A percentile compares a stretch with the other conserved stretches of the same genome.
phyloP scores from a whole-genome alignment of 2,329 filamentous ascomycete genomes.

The Macrophomina pseudophaseolina region DNA sequence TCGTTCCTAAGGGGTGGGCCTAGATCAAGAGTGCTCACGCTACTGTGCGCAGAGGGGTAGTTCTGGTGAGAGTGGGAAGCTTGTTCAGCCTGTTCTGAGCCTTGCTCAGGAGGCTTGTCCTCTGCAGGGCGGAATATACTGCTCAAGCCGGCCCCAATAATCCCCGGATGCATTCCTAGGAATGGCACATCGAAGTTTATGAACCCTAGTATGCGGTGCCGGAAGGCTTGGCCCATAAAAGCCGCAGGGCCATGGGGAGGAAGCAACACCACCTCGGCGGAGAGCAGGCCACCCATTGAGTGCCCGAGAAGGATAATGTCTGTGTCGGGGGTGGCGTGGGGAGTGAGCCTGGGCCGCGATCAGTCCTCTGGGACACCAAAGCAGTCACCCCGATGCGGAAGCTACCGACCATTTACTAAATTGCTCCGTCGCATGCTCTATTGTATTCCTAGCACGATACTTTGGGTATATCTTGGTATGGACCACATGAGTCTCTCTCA shows the following conservation, averaged over 20 bases:
- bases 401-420: constrained; percentile 73
- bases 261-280: constrained; percentile 77
- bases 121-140: constrained; percentile 69
- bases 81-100: constrained; percentile 30
- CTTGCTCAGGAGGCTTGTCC: constrained; percentile 19
- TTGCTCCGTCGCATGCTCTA: constrained; percentile 76
- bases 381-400: constrained; percentile 28
- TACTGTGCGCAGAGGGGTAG: constrained; percentile 26
- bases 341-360: constrained; percentile 62
- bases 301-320: constrained; percentile 86
- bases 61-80: constrained; percentile 5
- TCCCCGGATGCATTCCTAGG: constrained; percentile 85
- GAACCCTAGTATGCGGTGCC: constrained; percentile 78
- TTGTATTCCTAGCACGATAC: constrained; percentile 75
- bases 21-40: constrained; percentile 17
- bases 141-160: constrained; percentile 79
- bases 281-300: constrained; percentile 85
- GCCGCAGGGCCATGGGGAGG: constrained; percentile 35
- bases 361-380: constrained; percentile 27
- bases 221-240: constrained; percentile 53
- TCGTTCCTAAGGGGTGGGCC: constrained; percentile 38
- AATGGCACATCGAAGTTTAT: constrained; percentile 87
- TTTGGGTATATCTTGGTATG: constrained; percentile 86
- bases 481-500: constrained; percentile 76
- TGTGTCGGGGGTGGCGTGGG: constrained; percentile 73